Percentiles rank a stretch among this genome's conserved stretches.
phyloP scores from a whole-genome alignment of 306 rosid genomes.

The Acacia confusa region DNA sequence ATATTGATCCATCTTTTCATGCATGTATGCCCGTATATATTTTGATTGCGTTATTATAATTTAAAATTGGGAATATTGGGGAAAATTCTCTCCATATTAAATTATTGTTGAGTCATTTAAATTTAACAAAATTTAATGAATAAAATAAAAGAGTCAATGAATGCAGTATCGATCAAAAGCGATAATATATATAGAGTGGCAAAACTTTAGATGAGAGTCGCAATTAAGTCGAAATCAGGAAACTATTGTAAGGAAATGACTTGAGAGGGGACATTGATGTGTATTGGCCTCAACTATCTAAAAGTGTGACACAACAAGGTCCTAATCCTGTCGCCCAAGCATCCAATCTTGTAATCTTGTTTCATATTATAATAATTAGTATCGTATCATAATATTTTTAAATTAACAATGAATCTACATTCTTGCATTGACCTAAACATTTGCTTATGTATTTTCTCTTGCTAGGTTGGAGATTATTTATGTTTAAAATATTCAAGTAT shows the following conservation, averaged over 20 bases:
- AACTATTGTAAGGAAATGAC: background rate
- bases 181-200: background rate
- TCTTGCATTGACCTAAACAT: background rate
- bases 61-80: background rate
- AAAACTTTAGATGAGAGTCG: background rate
- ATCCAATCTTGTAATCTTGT: background rate
- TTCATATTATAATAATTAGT: background rate
- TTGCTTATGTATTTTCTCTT: background rate
- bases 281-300: background rate
- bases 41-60: conserved; percentile 25
- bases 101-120: background rate
- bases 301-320: background rate
- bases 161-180: background rate
- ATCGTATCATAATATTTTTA: background rate
- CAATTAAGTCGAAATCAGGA: background rate
- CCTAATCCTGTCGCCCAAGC: background rate
- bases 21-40: conserved; percentile 34
- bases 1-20: background rate
- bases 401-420: background rate
- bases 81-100: background rate
- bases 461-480: background rate
- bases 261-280: background rate
- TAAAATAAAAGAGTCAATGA: background rate
- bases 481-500: no score
- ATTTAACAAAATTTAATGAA: background rate